Conservation (phyloP, 1,284 basidiomycete species). For the Cryptococcus sp. region DNA sequence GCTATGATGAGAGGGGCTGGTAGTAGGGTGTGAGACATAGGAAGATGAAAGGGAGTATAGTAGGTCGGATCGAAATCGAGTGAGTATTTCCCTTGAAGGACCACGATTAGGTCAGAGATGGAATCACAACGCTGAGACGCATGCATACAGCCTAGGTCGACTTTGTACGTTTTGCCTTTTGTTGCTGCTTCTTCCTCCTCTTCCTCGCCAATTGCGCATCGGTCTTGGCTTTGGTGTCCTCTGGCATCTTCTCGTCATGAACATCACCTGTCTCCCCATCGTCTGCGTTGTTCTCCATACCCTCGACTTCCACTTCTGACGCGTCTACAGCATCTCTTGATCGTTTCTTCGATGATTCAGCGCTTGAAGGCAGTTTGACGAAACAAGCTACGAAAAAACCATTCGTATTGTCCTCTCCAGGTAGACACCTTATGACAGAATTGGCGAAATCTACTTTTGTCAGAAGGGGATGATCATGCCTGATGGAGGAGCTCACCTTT, state of each 20-base stretch:
- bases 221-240: conserved; percentile 23
- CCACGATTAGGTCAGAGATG: neutral
- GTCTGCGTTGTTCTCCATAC: neutral
- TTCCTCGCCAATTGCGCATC: conserved; percentile 34
- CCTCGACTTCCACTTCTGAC: neutral
- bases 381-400: conserved; percentile 94
- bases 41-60: too few relatives aligned
- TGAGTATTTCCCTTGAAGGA: neutral
- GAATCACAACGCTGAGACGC: neutral
- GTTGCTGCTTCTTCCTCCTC: conserved; percentile 36
- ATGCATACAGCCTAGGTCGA: conserved; percentile 9
- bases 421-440: conserved; percentile 73
- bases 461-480: neutral
- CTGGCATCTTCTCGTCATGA: neutral
- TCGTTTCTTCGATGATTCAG: conserved; percentile 8
- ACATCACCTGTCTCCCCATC: neutral
- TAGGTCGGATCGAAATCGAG: too few relatives aligned
- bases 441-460: conserved; percentile 55
- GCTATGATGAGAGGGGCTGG: too few relatives aligned
- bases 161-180: conserved; percentile 20
- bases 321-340: neutral
- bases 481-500: conserved; percentile 21
- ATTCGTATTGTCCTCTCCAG: conserved; percentile 81
- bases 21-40: too few relatives aligned
- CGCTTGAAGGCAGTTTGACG: conserved; percentile 15